Base-by-base conservation (phyloP, 306 rosid genomes). In the Parietaria judaica region DNA sequence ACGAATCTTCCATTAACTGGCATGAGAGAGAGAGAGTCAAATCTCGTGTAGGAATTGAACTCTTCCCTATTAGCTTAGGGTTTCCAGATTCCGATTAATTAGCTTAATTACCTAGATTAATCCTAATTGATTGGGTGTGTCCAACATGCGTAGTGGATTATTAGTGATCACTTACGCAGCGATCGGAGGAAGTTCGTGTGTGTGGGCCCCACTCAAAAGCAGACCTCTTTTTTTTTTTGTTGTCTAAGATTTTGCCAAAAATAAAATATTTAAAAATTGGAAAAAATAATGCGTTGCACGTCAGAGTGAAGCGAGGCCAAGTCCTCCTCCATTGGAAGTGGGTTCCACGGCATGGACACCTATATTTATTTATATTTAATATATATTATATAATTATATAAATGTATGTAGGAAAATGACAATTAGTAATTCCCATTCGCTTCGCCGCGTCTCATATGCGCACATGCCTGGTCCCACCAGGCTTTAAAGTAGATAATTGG, bases 321-420 rank as follows among this genome's bases (percentile, higher is more conserved):
- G 76, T 36, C 61, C 61, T 76, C 74, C 76, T 63, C 86, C 83
- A 60, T 56, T 23, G 68, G 69, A 71, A 80, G 82, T 85, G 88
- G 81, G 74, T 70, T 79, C 78, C 92, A 77, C 80, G 86, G 51
- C 86, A 75, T 67, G 56, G 63, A 67, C 73, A 79, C 67, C 61
- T 36, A 37, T 15, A 10, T 3, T 38, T 11, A 48, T 0, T 53
- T 36, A 2, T 4, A 34, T 51, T 10, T 55, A 17, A 14, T 14
- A 35, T 38, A n/a, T 11, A 34, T 34, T 5, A 56, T 6, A 10
- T 11, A 8, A 55, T 6, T 6, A 11, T 35, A 36, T 3, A 3
- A 10, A 36, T 35, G 5, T 7, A n/a, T 34, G 6, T 5, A 60
- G 14, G 69, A 45, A 16, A 61, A 61, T 16, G 67, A 66, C 63